phyloP scores from a whole-genome alignment of 2,329 filamentous ascomycete species.

The Epichloe gansuensis region DNA sequence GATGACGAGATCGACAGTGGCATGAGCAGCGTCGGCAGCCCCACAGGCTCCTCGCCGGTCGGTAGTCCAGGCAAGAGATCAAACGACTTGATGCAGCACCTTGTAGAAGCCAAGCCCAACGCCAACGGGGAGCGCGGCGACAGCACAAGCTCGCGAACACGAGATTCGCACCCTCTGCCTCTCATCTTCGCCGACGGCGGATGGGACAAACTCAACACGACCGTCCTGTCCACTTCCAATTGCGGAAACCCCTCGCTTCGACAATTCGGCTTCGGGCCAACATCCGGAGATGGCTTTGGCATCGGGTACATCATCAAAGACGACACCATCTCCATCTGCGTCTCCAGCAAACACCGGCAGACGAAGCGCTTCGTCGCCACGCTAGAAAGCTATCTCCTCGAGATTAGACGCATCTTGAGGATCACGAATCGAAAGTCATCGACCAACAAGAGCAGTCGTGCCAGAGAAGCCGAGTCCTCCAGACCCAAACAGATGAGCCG shows the following conservation, averaged over 20 bases:
- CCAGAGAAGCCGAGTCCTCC: constrained; percentile 38
- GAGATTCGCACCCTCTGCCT: constrained; percentile 46
- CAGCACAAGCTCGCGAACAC: constrained; percentile 39
- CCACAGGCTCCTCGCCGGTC: constrained; percentile 36
- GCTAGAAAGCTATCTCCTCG: constrained; percentile 78
- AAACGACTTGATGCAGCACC: constrained; percentile 20
- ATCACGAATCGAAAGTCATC: constrained; percentile 44
- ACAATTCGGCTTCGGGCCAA: constrained; percentile 94
- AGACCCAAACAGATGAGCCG: constrained; percentile 30
- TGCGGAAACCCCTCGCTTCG: constrained; percentile 91
- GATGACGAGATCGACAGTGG: constrained; percentile 50
- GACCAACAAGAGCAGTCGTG: constrained; percentile 33
- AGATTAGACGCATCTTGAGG: constrained; percentile 74
- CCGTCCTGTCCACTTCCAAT: constrained; percentile 93
- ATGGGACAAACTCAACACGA: constrained; percentile 93
- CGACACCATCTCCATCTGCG: constrained; percentile 71
- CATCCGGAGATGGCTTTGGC: constrained; percentile 85
- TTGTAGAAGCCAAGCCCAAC: constrained; percentile 24
- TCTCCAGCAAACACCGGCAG: constrained; percentile 85
- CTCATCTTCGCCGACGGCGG: constrained; percentile 76
- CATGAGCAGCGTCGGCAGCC: constrained; percentile 49
- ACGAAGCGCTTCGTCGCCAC: constrained; percentile 84
- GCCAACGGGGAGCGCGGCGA: constrained; percentile 37
- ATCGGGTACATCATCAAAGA: constrained; percentile 97
- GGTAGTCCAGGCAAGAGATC: constrained; percentile 44